phyloP scores from a whole-genome alignment of 2,329 filamentous ascomycete species.

The Ceratocystis destructans region DNA sequence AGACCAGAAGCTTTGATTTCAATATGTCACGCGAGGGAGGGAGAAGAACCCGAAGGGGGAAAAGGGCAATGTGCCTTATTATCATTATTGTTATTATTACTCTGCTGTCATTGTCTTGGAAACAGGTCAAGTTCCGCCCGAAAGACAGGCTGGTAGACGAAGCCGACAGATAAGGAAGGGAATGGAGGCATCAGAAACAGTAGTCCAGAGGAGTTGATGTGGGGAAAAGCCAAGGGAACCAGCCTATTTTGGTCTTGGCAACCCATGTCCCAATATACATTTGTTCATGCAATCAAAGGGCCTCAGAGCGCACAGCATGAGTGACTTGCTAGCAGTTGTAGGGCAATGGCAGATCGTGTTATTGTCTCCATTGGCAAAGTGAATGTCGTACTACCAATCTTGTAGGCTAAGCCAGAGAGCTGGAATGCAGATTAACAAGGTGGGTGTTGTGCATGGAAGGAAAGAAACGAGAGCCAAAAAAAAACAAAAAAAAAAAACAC shows the following conservation, averaged over 20 bases:
- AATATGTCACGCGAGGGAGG: not conserved
- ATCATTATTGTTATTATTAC: too few species aligned
- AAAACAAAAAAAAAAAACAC: too few species aligned
- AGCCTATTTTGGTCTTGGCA: not conserved
- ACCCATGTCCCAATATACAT: too few species aligned
- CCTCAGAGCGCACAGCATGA: constrained; percentile 7
- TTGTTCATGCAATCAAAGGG: not conserved
- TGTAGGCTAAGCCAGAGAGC: not conserved
- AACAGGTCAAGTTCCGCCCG: too few species aligned
- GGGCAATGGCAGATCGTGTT: not conserved
- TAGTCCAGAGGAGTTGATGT: not conserved
- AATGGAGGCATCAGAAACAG: not conserved
- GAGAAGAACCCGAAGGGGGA: not conserved
- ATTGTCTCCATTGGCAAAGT: not conserved
- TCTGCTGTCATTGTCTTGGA: too few species aligned
- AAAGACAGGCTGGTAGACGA: not conserved
- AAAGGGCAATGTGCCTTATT: too few species aligned
- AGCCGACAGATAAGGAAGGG: too few species aligned
- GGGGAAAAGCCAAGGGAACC: not conserved
- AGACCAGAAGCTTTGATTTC: not conserved
- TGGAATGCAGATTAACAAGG: not conserved
- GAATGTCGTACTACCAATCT: not conserved
- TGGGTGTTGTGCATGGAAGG: not conserved
- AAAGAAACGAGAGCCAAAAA: not conserved
- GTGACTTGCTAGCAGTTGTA: not conserved